phyloP scores from a whole-genome alignment of 2,329 filamentous ascomycete genomes.

The Tolypocladium album region DNA sequence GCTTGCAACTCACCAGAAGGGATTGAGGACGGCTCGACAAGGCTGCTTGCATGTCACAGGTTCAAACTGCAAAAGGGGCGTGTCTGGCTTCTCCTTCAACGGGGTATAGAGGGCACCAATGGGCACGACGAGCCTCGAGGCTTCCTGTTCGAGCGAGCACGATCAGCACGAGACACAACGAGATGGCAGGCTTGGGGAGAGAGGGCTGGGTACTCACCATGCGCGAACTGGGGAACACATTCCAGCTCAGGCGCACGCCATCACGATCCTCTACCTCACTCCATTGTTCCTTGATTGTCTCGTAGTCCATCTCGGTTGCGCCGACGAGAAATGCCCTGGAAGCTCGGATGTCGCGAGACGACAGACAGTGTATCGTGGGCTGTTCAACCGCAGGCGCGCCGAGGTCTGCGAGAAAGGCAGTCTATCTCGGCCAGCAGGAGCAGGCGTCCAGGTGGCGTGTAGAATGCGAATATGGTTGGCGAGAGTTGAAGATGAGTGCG shows the following conservation, averaged over 20 bases:
- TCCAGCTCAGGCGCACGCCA: slow-evolving; percentile 95
- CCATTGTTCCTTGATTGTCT: slow-evolving; percentile 90
- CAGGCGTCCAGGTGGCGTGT: background rate
- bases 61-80: slow-evolving; percentile 86
- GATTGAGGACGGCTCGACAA: slow-evolving; percentile 91
- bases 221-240: slow-evolving; percentile 93
- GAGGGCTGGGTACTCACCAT: slow-evolving; percentile 54
- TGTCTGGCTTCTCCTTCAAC: slow-evolving; percentile 86
- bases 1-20: slow-evolving; percentile 64
- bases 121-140: slow-evolving; percentile 85
- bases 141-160: slow-evolving; percentile 50
- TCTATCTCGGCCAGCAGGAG: background rate
- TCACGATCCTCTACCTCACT: slow-evolving; percentile 93
- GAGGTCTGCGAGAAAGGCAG: background rate
- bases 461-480: background rate
- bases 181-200: background rate
- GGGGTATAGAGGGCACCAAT: slow-evolving; percentile 95
- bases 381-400: background rate
- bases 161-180: background rate
- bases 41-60: slow-evolving; percentile 94
- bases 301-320: slow-evolving; percentile 64
- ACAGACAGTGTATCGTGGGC: background rate
- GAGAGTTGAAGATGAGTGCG: background rate
- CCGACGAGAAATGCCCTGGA: background rate
- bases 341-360: background rate